Conservation (phyloP, 192 early-diverging fungal species). For the Funneliformis mosseae region DNA sequence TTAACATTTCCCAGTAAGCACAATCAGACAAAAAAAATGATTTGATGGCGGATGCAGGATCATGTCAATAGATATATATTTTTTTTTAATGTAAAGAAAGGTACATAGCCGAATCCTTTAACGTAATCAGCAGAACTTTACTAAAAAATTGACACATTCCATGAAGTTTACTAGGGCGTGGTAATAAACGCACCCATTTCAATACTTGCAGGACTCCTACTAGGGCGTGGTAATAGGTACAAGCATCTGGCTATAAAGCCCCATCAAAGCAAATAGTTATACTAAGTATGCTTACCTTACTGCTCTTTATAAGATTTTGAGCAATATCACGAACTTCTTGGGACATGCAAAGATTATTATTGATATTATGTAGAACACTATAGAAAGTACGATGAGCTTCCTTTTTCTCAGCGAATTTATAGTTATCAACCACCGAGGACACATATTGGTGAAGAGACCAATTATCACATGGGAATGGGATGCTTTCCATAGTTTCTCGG, state of each 20-base stretch:
- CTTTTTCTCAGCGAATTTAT: no score
- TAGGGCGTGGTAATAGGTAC: slow-evolving; percentile 16
- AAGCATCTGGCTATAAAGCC: slow-evolving; percentile 14
- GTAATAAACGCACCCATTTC: slow-evolving; percentile 21
- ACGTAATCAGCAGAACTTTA: no score
- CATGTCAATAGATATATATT: slow-evolving; percentile 7
- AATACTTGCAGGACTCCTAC: not conserved
- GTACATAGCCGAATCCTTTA: not conserved
- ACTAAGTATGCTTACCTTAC: slow-evolving; percentile 6
- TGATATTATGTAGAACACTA: not conserved
- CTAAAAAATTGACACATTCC: slow-evolving; percentile 1
- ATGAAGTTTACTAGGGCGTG: slow-evolving; percentile 13
- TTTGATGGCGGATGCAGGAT: slow-evolving; percentile 4
- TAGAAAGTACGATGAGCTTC: no score
- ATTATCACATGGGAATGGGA: no score
- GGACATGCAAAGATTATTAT: not conserved
- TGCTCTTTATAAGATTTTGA: slow-evolving; percentile 20
- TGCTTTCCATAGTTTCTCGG: no score
- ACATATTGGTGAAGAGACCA: no score
- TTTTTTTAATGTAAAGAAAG: slow-evolving; percentile 14
- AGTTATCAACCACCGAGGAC: no score
- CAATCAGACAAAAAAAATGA: not conserved
- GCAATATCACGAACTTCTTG: slow-evolving; percentile 17
- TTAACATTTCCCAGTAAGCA: slow-evolving; percentile 21
- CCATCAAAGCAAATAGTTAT: slow-evolving; percentile 1